Evolutionary conservation across 2,329 filamentous ascomycete genomes (phyloP).

Genomic region (Curvularia sp.): DNA sequence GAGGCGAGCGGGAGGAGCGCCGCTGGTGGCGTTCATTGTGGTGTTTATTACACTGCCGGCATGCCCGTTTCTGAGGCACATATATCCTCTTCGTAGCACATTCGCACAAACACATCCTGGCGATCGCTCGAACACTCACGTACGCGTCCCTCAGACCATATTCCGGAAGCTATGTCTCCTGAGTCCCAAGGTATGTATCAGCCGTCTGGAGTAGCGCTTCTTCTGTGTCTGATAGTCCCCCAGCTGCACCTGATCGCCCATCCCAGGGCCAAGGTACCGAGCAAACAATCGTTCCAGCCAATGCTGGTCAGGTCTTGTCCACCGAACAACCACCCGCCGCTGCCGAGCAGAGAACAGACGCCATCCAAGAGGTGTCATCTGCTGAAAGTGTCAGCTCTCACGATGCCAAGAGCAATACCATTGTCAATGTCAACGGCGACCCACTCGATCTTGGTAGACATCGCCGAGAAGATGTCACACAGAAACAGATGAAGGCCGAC

Average conservation of each 20-base stretch:
- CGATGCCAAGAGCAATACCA: conserved; percentile 32
- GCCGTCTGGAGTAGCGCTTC: conserved; percentile 18
- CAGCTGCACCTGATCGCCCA: conserved; percentile 38
- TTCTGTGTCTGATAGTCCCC: conserved; percentile 32
- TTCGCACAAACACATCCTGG: conserved; percentile 30
- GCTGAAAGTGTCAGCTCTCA: conserved; percentile 28
- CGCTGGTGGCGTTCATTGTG: conserved; percentile 28
- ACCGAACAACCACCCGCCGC: conserved; percentile 31
- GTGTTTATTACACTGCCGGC: conserved; percentile 44
- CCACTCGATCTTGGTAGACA: conserved; percentile 49
- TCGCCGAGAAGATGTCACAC: conserved; percentile 46
- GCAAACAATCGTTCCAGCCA: conserved; percentile 40
- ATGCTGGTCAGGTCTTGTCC: conserved; percentile 28
- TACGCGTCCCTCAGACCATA: conserved; percentile 20
- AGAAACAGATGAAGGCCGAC: conserved; percentile 55
- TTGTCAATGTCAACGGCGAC: conserved; percentile 35
- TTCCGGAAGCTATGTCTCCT: conserved; percentile 42
- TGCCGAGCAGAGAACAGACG: conserved; percentile 32
- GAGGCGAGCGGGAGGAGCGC: conserved; percentile 22
- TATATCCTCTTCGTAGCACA: conserved; percentile 32
- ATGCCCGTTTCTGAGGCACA: conserved; percentile 34
- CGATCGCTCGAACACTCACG: conserved; percentile 26
- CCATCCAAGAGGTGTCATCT: conserved; percentile 35
- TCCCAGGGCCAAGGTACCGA: conserved; percentile 37
- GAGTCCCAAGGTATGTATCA: conserved; percentile 42